Conservation (phyloP, 1,139 yeast species). For the Meyerozyma carpophila region DNA sequence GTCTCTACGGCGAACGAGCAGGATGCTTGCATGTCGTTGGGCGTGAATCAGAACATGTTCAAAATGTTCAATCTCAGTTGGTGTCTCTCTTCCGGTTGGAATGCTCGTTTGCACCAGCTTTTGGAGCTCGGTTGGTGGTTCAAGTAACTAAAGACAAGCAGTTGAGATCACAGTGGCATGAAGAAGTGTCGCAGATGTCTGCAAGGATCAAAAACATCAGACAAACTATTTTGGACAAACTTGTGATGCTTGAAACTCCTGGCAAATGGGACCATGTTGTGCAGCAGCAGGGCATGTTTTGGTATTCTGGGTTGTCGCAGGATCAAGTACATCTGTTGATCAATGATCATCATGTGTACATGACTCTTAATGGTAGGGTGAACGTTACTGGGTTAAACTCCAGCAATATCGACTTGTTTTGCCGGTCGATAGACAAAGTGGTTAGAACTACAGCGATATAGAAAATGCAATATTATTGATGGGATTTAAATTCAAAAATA, state of each 20-base stretch:
- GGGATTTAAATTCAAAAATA: slow-evolving; percentile 3
- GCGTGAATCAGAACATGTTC: slow-evolving; percentile 15
- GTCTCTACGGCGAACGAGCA: slow-evolving; percentile 40
- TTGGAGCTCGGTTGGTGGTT: slow-evolving; percentile 38
- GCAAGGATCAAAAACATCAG: slow-evolving; percentile 27
- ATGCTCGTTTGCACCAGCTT: slow-evolving; percentile 44
- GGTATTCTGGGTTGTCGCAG: slow-evolving; percentile 36
- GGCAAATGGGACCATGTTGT: slow-evolving; percentile 78
- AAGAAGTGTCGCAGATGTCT: slow-evolving; percentile 26
- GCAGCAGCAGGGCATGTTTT: slow-evolving; percentile 71
- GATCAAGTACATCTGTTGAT: slow-evolving; percentile 27
- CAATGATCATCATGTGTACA: slow-evolving; percentile 32
- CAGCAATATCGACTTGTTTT: slow-evolving; percentile 30
- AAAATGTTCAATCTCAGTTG: slow-evolving; percentile 22
- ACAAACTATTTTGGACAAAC: slow-evolving; percentile 19
- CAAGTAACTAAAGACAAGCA: slow-evolving; percentile 20
- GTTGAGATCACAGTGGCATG: slow-evolving; percentile 26
- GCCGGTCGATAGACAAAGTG: slow-evolving; percentile 31
- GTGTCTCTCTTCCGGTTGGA: slow-evolving; percentile 30
- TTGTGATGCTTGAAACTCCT: slow-evolving; percentile 32
- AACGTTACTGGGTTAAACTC: slow-evolving; percentile 41
- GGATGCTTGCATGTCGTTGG: slow-evolving; percentile 38
- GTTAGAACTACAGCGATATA: slow-evolving; percentile 20
- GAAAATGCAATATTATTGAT: neutral
- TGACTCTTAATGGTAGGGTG: slow-evolving; percentile 34